Evolutionary conservation across 78 protist species (phyloP), one percentile per base, ranked within the genome.

Genomic region (Emiliania huxleyi): DNA sequence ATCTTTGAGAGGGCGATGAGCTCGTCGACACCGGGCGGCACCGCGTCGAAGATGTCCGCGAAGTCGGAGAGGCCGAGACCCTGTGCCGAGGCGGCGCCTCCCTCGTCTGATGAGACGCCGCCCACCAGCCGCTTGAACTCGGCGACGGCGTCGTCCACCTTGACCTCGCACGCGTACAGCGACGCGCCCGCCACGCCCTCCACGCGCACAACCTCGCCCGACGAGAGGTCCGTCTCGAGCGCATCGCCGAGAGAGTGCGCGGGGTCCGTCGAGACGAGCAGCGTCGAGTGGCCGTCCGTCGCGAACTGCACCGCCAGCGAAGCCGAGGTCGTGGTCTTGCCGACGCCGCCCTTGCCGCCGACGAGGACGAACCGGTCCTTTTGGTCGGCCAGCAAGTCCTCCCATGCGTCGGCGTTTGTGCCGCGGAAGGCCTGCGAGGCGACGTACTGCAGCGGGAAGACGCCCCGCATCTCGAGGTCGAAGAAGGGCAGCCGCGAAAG

Each of bases 191-290:
- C 38, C 3, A 49, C 75, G 0, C 45, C 93, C 46, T 77, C 87
- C 33, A 77, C 46, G 22, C 45, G 4, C 48, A 1, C 21, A 12
- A 21, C 33, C 87, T 77, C 33, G 35, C 90, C 85, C 15, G 15
- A 0, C 6, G 92, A 38, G 69, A 95, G 84, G 6, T 79, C 43
- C 29, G 48, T 45, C 15, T 56, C 46, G 56, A 95, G 87, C 42
- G 84, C 83, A 81, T 95, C 96, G 40, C 71, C 90, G 62, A 95
- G 90, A 23, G 87, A 84, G 87, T 95, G 96, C 35, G 96, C 96
- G 26, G 96, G 96, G 71, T 95, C 96, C 15, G 96, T 95, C 38
- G 95, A 93, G 29, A 95, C 69, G 5, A 95, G 2, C 22, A 93
- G 93, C 35, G 93, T 91, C 49, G 25, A 1, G 46, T 19, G 19